These are phyloP conservation scores for Rubus idaeus DNA, from an alignment of 306 rosid species.

Conservation along the genomic window DNA sequence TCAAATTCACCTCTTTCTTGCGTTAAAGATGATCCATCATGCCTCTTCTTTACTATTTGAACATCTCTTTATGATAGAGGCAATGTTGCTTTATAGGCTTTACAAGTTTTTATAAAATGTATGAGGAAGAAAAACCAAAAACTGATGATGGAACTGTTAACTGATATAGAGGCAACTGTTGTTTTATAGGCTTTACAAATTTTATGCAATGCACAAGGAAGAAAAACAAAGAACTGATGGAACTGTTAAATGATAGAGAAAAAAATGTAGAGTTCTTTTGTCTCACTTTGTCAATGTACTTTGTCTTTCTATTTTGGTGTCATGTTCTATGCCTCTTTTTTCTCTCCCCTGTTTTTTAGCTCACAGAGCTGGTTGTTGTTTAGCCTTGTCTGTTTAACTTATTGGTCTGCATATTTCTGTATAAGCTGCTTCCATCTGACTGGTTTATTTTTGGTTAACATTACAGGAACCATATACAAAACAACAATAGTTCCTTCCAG, in stretches of 20 bases:
- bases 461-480: conserved; percentile 89
- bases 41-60: not conserved
- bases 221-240: not conserved
- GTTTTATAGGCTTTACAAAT: not conserved
- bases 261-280: not conserved
- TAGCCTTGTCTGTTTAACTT: conserved; percentile 11
- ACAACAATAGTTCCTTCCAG: conserved; percentile 88
- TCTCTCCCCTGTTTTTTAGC: conserved; percentile 2
- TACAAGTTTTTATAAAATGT: not conserved
- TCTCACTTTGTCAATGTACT: too few species aligned
- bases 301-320: conserved; percentile 1
- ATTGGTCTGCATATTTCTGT: conserved; percentile 11
- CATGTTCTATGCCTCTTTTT: conserved; percentile 13
- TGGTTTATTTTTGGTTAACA: conserved; percentile 29
- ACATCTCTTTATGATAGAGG: not conserved
- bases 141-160: not conserved
- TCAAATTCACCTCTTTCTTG: conserved; percentile 12
- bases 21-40: conserved; percentile 14
- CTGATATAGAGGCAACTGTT: not conserved
- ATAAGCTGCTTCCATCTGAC: conserved; percentile 32
- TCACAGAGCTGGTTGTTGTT: not conserved
- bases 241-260: not conserved
- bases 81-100: not conserved
- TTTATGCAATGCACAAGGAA: not conserved
- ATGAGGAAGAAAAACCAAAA: not conserved